Evolutionary conservation across 805 yeast genomes (phyloP), one percentile per base, ranked within the genome.

Genomic region (Metschnikowia noctiluminum): DNA sequence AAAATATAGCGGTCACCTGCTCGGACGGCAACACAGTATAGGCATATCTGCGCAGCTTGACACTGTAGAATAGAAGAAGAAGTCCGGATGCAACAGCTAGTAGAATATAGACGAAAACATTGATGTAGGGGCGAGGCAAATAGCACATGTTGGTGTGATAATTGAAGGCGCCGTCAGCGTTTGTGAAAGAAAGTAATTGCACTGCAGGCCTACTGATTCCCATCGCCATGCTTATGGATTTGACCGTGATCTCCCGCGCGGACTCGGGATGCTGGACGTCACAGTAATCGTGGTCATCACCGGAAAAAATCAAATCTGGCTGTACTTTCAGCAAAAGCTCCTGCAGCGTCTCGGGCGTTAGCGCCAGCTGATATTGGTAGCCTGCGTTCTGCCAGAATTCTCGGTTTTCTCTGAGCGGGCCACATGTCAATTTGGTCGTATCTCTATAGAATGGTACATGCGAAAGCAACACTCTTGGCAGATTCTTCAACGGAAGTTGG

Each of bases 51-150:
- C 63, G 59, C 43, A 61, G 67, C 45, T 60, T 62, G 39, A 63
- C 42, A 48, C 67, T 62, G 64, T 68, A 68, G 45, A 50, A 54
- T 12, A 72, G 54, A 16, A 71, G 42, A 1, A 63, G 27, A 0
- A 65, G 28, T 0, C 64, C 73, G 16, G 69, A 63, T 2, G 61
- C 36, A 28, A 62, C 64, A 2, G 79, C 74, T 45, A 69, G 56
- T 5, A 61, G 40, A 2, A 72, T 64, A 55, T 78, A 78, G 45
- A 62, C 51, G 10, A 60, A 52, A 1, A 76, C 64, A 48, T 75
- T 76, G 32, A 63, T 48, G 54, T 77, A 77, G 6, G 82, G 82
- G 6, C 65, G 64, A 5, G 77, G 79, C 32, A 76, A 58, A 58
- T 72, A 73, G 57, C 82, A 78, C 27, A 76, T 60, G 16, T 65